A percentile compares a stretch with the other conserved stretches of the same genome.
These are phyloP conservation scores for Chrysosporium queenslandicum DNA, from an alignment of 2,329 filamentous ascomycete genomes.

Conservation along the genomic window DNA sequence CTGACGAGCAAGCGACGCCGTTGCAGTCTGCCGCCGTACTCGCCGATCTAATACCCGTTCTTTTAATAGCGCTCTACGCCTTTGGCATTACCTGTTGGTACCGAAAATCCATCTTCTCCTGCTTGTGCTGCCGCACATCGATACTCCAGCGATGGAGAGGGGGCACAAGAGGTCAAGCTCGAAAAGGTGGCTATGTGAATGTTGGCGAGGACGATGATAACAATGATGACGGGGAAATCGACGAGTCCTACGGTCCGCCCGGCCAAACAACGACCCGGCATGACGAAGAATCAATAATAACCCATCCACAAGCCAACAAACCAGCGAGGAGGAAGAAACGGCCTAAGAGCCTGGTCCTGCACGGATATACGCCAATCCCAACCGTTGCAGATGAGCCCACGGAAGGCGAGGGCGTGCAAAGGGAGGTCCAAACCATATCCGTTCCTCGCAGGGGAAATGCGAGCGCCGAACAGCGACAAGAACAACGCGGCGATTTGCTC, in stretches of 20 bases:
- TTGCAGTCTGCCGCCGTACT: conserved; percentile 8
- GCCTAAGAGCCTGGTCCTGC: neutral
- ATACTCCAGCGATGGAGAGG: conserved; percentile 15
- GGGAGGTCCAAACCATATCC: neutral
- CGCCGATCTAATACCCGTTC: conserved; percentile 13
- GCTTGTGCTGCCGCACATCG: conserved; percentile 15
- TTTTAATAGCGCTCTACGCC: conserved; percentile 16
- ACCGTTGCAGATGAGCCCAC: neutral
- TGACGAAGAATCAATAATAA: neutral
- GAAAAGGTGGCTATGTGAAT: conserved; percentile 18
- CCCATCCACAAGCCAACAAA: neutral
- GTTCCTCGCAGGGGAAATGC: neutral
- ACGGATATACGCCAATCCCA: neutral
- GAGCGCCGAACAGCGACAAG: neutral
- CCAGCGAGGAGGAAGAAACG: conserved; percentile 2
- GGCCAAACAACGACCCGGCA: neutral
- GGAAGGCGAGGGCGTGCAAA: neutral
- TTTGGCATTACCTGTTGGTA: conserved; percentile 13
- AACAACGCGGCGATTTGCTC: neutral
- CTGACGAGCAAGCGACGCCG: neutral
- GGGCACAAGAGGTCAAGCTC: conserved; percentile 17
- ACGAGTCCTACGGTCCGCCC: neutral
- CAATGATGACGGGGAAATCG: conserved; percentile 14
- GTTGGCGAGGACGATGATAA: too few relatives aligned
- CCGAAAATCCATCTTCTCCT: neutral